Evolutionary conservation across 2,329 filamentous ascomycete species (phyloP), one percentile per base, ranked within the genome.

Genomic region (Aspergillus floridensis): DNA sequence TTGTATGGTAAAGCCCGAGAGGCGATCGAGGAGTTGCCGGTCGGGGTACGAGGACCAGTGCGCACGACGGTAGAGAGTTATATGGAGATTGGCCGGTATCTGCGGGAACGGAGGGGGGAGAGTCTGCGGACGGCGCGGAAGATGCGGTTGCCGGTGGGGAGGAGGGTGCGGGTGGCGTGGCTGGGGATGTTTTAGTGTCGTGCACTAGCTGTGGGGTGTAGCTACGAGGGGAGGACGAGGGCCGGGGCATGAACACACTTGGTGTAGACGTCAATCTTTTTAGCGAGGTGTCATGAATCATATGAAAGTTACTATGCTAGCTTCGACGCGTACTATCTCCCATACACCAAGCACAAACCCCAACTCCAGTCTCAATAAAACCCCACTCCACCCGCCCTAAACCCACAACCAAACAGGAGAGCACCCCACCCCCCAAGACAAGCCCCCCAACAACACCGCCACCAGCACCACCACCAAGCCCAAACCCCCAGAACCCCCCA

Each of bases 21-120:
- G 2, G 81, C 83, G 0, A 89, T 92, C 64, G 81, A 87, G 52
- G 74, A 81, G 62, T 75, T 92, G 0, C 88, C 89, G 0, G 51
- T 60, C 0, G 82, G 87, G 66, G 85, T 84, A 0, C 80, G 85
- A 63, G 86, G 83, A 0, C 85, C 87, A 0, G 85, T 91, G 70
- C 79, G 86, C 12, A 87, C 90, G 5, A 88, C 87, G 0, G 86
- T 91, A 0, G 88, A 91, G 72, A 90, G 87, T 63, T 91, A 91
- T 68, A 88, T 91, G 84, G 87, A 90, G 70, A 91, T 91, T 69
- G 88, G 87, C 2, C 53, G 29, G n/a, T 16, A 47, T 21, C n/a
- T 55, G 29, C 46, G 53, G 24, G 41, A 48, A 26, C 31, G 19
- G 12, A 16, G 12, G 16, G 53, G 44, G 3, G 16, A 14, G 11